Conservation (phyloP, 352 stramenopile species). For the Sclerospora graminicola region DNA sequence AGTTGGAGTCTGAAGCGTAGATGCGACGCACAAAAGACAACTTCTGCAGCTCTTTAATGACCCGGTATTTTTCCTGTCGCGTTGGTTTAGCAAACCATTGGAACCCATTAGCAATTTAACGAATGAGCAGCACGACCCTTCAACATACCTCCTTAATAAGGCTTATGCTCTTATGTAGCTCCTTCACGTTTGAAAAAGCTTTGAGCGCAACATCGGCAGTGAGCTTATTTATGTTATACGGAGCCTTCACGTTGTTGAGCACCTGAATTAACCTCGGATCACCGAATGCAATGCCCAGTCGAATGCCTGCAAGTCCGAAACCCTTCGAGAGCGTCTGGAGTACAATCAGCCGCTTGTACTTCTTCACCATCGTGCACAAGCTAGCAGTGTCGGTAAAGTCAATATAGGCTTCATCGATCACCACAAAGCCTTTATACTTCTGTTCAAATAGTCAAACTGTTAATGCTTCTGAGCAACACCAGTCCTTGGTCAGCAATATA, state of each 20-base stretch:
- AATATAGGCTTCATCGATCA: slow-evolving; percentile 98
- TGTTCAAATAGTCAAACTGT: slow-evolving; percentile 7
- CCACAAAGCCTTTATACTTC: slow-evolving; percentile 89
- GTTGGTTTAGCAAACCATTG: slow-evolving; percentile 7
- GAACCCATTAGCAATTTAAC: neutral
- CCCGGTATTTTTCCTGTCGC: slow-evolving; percentile 61
- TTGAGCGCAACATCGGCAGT: slow-evolving; percentile 81
- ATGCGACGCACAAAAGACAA: slow-evolving; percentile 91
- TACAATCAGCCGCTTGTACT: slow-evolving; percentile 92
- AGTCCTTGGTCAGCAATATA: neutral
- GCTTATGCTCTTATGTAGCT: slow-evolving; percentile 49
- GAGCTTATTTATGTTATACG: slow-evolving; percentile 98
- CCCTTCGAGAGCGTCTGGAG: slow-evolving; percentile 97
- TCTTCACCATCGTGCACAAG: slow-evolving; percentile 83
- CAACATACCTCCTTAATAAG: slow-evolving; percentile 49
- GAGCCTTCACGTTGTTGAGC: slow-evolving; percentile 99
- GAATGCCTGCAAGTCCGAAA: slow-evolving; percentile 96
- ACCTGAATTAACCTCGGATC: slow-evolving; percentile 91
- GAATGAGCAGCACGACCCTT: neutral
- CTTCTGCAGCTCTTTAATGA: slow-evolving; percentile 75
- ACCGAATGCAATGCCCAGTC: slow-evolving; percentile 87
- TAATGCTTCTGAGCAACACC: neutral
- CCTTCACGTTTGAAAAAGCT: slow-evolving; percentile 43
- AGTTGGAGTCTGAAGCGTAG: slow-evolving; percentile 95
- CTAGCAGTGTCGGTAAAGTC: slow-evolving; percentile 87